Evolutionary conservation across 2,329 filamentous ascomycete species (phyloP).

Genomic region (Diaporthe vexans): DNA sequence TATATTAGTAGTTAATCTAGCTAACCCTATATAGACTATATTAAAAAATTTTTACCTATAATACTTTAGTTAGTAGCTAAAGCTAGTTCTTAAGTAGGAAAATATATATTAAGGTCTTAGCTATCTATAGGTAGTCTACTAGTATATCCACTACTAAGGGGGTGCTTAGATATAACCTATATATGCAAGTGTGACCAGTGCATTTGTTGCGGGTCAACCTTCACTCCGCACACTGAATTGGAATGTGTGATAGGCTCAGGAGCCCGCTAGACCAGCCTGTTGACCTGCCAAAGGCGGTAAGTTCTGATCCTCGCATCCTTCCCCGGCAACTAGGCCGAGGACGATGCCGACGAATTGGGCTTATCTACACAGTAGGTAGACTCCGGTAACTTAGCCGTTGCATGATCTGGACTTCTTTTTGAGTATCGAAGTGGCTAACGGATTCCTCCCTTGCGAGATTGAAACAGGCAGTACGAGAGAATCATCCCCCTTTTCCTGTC

Average conservation of each 20-base stretch:
- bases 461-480: not conserved
- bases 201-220: conserved; percentile 20
- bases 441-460: not conserved
- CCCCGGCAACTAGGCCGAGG: conserved; percentile 6
- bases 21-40: too few relatives aligned
- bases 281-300: conserved; percentile 26
- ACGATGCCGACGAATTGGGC: not conserved
- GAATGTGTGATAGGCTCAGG: not conserved
- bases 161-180: too few relatives aligned
- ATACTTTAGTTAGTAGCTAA: too few relatives aligned
- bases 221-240: conserved; percentile 4
- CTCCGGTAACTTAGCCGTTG: not conserved
- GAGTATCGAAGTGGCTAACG: too few relatives aligned
- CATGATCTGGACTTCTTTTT: not conserved
- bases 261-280: not conserved
- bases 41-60: too few relatives aligned
- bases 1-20: too few relatives aligned
- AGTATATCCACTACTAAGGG: too few relatives aligned
- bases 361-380: not conserved
- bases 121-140: too few relatives aligned
- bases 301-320: not conserved
- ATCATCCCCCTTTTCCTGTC: too few relatives aligned
- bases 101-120: too few relatives aligned
- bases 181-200: not conserved
- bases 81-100: too few relatives aligned